phyloP scores from a whole-genome alignment of 768 basidiomycete genomes.

The Lentinula raphanica region DNA sequence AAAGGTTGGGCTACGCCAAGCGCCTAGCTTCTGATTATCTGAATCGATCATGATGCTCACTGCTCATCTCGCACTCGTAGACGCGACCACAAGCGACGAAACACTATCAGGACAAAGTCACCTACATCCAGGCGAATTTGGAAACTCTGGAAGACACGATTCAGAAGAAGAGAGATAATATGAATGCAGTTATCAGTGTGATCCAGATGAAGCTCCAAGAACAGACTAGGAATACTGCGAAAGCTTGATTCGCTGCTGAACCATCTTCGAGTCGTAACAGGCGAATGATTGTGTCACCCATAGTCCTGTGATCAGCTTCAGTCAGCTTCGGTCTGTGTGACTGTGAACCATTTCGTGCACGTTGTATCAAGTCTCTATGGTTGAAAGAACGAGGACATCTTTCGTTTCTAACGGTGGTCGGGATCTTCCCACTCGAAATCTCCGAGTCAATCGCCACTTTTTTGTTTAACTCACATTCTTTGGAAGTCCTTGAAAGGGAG shows the following conservation, averaged over 20 bases:
- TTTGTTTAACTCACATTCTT: too few species aligned
- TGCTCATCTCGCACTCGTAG: constrained; percentile 33
- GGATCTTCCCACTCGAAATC: too few species aligned
- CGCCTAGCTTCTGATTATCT: too few species aligned
- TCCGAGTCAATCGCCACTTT: too few species aligned
- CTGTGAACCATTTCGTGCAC: too few species aligned
- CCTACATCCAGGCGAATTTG: constrained; percentile 77
- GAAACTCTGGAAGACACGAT: constrained; percentile 87
- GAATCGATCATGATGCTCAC: neutral
- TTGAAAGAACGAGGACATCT: too few species aligned
- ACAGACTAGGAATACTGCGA: constrained; percentile 2
- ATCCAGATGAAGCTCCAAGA: constrained; percentile 54
- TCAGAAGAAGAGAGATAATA: constrained; percentile 85
- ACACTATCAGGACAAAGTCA: constrained; percentile 78
- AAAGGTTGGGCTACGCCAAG: constrained; percentile 70
- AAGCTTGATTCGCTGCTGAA: neutral
- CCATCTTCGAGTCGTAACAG: neutral
- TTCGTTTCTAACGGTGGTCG: too few species aligned
- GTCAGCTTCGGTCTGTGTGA: too few species aligned
- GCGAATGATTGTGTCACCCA: too few species aligned
- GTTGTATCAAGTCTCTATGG: too few species aligned
- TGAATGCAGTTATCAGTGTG: constrained; percentile 66
- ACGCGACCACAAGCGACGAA: constrained; percentile 73
- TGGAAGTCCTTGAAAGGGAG: too few species aligned
- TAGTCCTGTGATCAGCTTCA: too few species aligned